phyloP scores from a whole-genome alignment of 371 early-diverging fungal genomes.

The Mortierella sp. region DNA sequence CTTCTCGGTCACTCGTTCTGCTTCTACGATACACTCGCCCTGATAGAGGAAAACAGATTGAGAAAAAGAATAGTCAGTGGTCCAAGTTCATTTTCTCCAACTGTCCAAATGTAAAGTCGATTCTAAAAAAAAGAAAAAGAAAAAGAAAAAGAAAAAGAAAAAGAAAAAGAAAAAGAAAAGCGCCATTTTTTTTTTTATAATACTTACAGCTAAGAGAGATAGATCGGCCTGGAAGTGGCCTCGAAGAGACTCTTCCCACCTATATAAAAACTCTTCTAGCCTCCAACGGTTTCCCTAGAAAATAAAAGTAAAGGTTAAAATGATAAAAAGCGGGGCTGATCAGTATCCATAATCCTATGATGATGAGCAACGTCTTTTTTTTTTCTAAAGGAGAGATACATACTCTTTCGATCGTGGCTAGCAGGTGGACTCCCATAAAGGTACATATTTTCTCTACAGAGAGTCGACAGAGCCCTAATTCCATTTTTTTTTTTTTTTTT shows the following conservation, averaged over 20 bases:
- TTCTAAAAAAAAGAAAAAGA: background rate
- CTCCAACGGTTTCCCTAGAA: conserved; percentile 61
- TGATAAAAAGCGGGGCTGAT: too few relatives aligned
- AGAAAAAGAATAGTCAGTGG: too few relatives aligned
- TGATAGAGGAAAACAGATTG: background rate
- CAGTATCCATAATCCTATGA: too few relatives aligned
- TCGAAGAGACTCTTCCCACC: conserved; percentile 58
- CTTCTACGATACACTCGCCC: conserved; percentile 41
- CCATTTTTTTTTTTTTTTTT: too few relatives aligned
- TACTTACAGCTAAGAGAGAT: conserved; percentile 50
- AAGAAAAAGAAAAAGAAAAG: background rate
- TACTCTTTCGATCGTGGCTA: conserved; percentile 37
- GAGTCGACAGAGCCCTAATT: background rate
- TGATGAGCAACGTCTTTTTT: too few relatives aligned
- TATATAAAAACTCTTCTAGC: conserved; percentile 56
- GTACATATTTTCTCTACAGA: conserved; percentile 25
- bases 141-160: background rate
- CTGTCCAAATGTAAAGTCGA: background rate
- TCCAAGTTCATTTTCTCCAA: too few relatives aligned
- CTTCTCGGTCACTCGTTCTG: conserved; percentile 24
- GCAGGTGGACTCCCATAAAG: conserved; percentile 39
- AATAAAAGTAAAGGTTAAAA: too few relatives aligned
- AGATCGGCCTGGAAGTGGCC: conserved; percentile 51
- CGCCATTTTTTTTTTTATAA: background rate
- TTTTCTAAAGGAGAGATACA: background rate